Evolutionary conservation across 805 yeast species (phyloP).

Genomic region (Helenozyma rhizophorensis): DNA sequence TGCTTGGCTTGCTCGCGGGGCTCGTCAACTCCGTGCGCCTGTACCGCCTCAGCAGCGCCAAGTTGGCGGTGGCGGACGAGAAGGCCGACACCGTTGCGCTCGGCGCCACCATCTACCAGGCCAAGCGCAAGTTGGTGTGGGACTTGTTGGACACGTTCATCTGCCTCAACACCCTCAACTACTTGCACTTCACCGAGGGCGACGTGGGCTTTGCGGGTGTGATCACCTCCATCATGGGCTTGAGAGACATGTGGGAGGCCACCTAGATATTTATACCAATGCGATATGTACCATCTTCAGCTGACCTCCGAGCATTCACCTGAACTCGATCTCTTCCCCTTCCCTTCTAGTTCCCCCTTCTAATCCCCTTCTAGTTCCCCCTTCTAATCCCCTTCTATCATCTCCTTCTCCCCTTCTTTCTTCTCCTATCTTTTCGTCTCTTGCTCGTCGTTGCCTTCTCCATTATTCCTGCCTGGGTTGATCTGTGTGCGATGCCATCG

Average conservation of each 20-base stretch:
- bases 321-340: no score
- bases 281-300: no score
- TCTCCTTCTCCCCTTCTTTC: no score
- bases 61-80: slow-evolving; percentile 22
- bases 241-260: slow-evolving; percentile 64
- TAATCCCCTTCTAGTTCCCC: no score
- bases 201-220: slow-evolving; percentile 81
- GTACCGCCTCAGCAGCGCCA: slow-evolving; percentile 42
- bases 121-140: slow-evolving; percentile 67
- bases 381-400: no score
- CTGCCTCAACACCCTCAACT: slow-evolving; percentile 64
- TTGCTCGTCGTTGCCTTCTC: not conserved
- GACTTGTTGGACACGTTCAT: slow-evolving; percentile 71
- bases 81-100: slow-evolving; percentile 33
- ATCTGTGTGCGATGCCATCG: no score
- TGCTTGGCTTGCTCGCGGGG: slow-evolving; percentile 62
- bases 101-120: slow-evolving; percentile 41
- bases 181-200: slow-evolving; percentile 67
- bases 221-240: slow-evolving; percentile 73
- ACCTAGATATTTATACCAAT: slow-evolving; percentile 16
- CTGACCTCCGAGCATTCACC: no score
- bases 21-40: slow-evolving; percentile 56
- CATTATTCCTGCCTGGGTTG: no score
- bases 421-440: not conserved
- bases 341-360: no score